These are phyloP conservation scores for Alternaria brassicicola DNA, from an alignment of 2,329 filamentous ascomycete genomes.

Conservation along the genomic window DNA sequence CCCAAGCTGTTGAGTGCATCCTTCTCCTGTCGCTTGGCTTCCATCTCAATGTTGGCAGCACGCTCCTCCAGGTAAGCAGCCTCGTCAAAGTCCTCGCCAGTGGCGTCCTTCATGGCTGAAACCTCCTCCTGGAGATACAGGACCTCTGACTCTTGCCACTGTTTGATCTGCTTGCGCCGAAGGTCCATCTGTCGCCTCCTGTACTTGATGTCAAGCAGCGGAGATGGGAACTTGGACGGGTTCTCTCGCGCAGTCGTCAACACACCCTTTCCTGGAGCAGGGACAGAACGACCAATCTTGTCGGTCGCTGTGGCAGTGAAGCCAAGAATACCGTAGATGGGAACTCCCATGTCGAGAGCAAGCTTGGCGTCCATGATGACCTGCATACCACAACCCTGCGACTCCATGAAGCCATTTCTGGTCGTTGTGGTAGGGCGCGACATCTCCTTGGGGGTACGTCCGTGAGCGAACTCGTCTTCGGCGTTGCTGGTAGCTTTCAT, in stretches of 20 bases:
- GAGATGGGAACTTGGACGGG: slow-evolving; percentile 89
- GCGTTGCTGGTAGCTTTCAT: slow-evolving; percentile 99
- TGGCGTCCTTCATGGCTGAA: slow-evolving; percentile 76
- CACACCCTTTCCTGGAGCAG: slow-evolving; percentile 94
- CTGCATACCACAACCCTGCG: slow-evolving; percentile 97
- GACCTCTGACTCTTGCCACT: slow-evolving; percentile 94
- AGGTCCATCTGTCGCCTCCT: slow-evolving; percentile 92
- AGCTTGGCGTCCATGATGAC: slow-evolving; percentile 97
- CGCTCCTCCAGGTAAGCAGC: slow-evolving; percentile 86
- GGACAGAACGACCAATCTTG: slow-evolving; percentile 98
- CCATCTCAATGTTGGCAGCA: slow-evolving; percentile 81
- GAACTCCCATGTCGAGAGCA: slow-evolving; percentile 96
- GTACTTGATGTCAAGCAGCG: slow-evolving; percentile 96
- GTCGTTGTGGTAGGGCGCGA: slow-evolving; percentile 97
- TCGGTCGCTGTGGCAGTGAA: slow-evolving; percentile 96
- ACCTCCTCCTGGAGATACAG: slow-evolving; percentile 93
- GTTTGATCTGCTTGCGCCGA: slow-evolving; percentile 90
- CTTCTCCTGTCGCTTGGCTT: slow-evolving; percentile 89
- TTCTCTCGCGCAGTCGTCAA: slow-evolving; percentile 93
- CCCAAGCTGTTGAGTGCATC: slow-evolving; percentile 91
- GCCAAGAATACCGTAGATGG: slow-evolving; percentile 92
- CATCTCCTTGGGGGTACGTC: slow-evolving; percentile 95
- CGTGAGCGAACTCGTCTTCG: slow-evolving; percentile 93
- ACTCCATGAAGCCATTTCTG: slow-evolving; percentile 98
- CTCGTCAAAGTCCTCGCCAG: slow-evolving; percentile 75